Evolutionary conservation across 495 filamentous ascomycete species (phyloP), one percentile per base, ranked within the genome.

Genomic region (Penicillium arizonense): DNA sequence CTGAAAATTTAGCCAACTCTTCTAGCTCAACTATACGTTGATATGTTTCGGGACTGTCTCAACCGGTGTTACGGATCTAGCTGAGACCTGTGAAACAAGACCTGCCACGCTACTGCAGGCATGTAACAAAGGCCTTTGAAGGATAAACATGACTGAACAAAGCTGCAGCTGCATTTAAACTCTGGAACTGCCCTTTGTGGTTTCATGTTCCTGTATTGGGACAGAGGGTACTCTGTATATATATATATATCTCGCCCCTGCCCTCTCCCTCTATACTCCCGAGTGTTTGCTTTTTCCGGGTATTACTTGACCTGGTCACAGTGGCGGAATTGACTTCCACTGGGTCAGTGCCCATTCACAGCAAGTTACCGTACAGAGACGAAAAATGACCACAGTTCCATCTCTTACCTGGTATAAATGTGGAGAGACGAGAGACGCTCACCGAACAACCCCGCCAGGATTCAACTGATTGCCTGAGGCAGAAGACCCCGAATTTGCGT

Each of bases 21-120:
- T 11, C 10, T 47, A 13, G n/a, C 14, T 13, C 11, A 0, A 12
- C 12, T 30, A 38, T 48, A 9, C 24, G 13, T 26, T 30, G 18
- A 14, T 3, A 4, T 38, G 24, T 7, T 24, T 14, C 18, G n/a
- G 16, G 39, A 12, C 8, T 42, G 36, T 32, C 37, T 30, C 36
- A 1, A 8, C 32, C 8, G 32, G 20, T 24, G 20, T 50, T 32
- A 33, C 20, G 37, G 33, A 30, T 44, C n/a, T 35, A 26, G 24
- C 54, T 47, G 47, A 52, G 58, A 58, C 55, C 55, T 55, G 35
- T 58, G 50, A 61, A 52, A 58, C 55, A 47, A 39, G 30, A 36
- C 30, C 30, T 53, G 47, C 51, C 51, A 52, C 51, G 43, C 40
- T 56, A 39, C 47, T 36, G 30, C 36, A 24, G 52, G 14, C 8